Conservation (phyloP, 371 early-diverging fungal species). For the Lichtheimia ornata region DNA sequence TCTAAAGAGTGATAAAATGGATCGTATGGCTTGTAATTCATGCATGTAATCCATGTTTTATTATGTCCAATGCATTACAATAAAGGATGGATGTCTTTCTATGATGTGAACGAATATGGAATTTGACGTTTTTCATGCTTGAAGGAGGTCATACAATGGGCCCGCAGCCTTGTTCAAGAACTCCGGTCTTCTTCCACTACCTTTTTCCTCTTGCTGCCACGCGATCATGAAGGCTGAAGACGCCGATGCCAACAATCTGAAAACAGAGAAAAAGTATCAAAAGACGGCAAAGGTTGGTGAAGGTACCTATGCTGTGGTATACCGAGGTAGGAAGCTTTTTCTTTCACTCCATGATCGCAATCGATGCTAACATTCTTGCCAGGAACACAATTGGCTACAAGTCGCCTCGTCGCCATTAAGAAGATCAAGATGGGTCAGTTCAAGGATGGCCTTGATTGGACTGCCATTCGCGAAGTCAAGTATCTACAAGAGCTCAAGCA, state of each 20-base stretch:
- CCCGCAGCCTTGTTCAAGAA: too few relatives aligned
- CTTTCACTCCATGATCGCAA: not conserved
- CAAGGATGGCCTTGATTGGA: slow-evolving; percentile 90
- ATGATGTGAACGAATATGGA: too few relatives aligned
- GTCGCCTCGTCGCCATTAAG: slow-evolving; percentile 88
- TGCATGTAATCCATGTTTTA: too few relatives aligned
- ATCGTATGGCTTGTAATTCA: too few relatives aligned
- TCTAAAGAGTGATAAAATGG: too few relatives aligned
- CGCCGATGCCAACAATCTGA: slow-evolving; percentile 59
- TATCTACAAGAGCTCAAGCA: slow-evolving; percentile 91
- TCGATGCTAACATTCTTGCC: not conserved
- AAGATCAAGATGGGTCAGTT: slow-evolving; percentile 92
- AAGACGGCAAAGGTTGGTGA: slow-evolving; percentile 91
- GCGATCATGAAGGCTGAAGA: slow-evolving; percentile 29
- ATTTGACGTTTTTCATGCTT: too few relatives aligned
- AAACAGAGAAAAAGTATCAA: slow-evolving; percentile 69
- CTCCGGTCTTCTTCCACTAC: not conserved
- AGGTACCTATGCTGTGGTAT: slow-evolving; percentile 96
- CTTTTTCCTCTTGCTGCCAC: not conserved
- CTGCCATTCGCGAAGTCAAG: slow-evolving; percentile 98
- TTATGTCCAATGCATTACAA: too few relatives aligned
- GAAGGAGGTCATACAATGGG: too few relatives aligned
- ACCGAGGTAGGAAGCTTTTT: slow-evolving; percentile 58
- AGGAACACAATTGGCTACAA: slow-evolving; percentile 58
- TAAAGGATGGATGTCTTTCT: too few relatives aligned